A percentile compares a stretch with the other conserved stretches of the same genome.
Evolutionary conservation across 257 asterid species (phyloP).

Genomic region (Solanum megistacrolobum): DNA sequence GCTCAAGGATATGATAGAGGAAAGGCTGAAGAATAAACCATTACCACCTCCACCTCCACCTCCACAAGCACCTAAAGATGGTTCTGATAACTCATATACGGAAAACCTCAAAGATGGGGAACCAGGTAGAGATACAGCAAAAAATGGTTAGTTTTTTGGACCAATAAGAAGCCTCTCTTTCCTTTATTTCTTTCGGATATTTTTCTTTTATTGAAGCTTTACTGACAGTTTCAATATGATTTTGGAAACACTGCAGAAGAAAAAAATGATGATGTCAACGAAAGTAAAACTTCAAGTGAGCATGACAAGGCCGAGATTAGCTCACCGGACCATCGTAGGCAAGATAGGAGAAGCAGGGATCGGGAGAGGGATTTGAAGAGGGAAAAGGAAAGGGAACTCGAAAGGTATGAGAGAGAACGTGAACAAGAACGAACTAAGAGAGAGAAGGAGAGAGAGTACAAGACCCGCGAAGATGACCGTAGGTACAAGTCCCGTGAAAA

Average conservation of each 20-base stretch:
- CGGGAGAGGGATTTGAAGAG: conserved; percentile 64
- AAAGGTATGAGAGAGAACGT: conserved; percentile 88
- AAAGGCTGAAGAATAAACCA: conserved; percentile 78
- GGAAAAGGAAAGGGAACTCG: conserved; percentile 88
- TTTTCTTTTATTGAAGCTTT: neutral
- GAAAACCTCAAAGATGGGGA: conserved; percentile 70
- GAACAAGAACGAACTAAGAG: conserved; percentile 92
- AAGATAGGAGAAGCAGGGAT: conserved; percentile 64
- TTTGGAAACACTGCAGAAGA: conserved; percentile 47
- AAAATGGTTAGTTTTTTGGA: conserved; percentile 28
- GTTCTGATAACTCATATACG: conserved; percentile 37
- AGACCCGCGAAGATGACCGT: conserved; percentile 92
- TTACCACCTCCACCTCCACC: conserved; percentile 89
- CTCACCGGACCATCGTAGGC: conserved; percentile 86
- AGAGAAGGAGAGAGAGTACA: conserved; percentile 90
- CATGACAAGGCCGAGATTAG: conserved; percentile 55
- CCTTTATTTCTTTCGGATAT: neutral
- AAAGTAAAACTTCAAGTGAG: conserved; percentile 54
- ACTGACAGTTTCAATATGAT: conserved; percentile 11
- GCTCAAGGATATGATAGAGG: conserved; percentile 70
- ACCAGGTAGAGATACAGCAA: conserved; percentile 38
- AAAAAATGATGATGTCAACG: conserved; percentile 64
- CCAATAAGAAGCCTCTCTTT: neutral
- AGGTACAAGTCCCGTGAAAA: conserved; percentile 83
- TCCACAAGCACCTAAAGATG: conserved; percentile 35